Conservation (phyloP, 1,284 basidiomycete species). For the Heterobasidion irregulare region DNA sequence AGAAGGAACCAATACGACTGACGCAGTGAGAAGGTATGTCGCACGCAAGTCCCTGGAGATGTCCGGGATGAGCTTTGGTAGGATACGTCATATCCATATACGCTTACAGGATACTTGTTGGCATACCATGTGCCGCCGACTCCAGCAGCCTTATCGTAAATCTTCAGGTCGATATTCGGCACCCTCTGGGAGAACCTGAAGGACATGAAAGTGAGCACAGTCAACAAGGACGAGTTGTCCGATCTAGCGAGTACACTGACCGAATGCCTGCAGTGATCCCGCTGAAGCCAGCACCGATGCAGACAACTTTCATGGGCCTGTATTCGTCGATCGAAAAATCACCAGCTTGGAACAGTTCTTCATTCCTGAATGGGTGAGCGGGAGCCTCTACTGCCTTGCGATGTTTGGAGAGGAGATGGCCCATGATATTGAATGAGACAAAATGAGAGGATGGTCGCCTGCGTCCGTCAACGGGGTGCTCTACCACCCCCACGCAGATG, state of each 20-base stretch:
- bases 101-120: constrained; percentile 26
- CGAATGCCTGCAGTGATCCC: constrained; percentile 48
- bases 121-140: constrained; percentile 53
- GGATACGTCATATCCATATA: background rate
- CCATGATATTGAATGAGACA: no score
- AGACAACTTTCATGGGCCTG: constrained; percentile 40
- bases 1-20: constrained; percentile 9
- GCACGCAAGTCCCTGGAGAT: constrained; percentile 37
- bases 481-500: no score
- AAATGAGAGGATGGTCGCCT: no score
- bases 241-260: constrained; percentile 14
- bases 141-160: constrained; percentile 51
- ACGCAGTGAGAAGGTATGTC: constrained; percentile 49
- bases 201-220: background rate
- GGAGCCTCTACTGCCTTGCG: no score
- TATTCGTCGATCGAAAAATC: constrained; percentile 34
- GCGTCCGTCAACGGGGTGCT: no score
- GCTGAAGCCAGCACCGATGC: constrained; percentile 42
- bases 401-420: no score
- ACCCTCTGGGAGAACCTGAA: constrained; percentile 44
- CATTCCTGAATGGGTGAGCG: no score
- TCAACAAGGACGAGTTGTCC: no score
- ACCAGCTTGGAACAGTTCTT: background rate
- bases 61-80: constrained; percentile 6
- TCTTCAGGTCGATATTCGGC: constrained; percentile 42